Conservation (phyloP, 116 monocot species). For the Papilionanthe hybrid region DNA sequence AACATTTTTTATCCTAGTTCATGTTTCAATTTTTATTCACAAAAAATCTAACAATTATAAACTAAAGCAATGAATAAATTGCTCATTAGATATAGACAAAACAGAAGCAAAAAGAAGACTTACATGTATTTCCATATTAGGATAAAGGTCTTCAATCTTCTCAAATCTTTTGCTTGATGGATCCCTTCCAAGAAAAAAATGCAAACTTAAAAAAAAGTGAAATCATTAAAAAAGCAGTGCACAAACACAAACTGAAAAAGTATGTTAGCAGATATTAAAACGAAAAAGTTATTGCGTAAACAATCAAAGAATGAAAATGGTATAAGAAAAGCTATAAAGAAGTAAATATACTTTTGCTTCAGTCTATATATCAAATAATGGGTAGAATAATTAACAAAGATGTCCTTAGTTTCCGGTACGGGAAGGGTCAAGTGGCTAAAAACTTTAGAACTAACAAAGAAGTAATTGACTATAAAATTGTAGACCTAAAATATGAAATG, state of each 20-base stretch:
- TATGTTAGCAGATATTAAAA: neutral
- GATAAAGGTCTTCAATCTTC: slow-evolving; percentile 50
- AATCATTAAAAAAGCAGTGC: neutral
- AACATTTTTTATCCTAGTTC: no score
- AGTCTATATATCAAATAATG: no score
- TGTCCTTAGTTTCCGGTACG: no score
- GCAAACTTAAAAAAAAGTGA: neutral
- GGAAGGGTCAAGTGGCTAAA: no score
- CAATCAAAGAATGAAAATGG: neutral
- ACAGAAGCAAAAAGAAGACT: slow-evolving; percentile 5
- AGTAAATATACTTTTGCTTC: no score
- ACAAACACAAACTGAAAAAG: neutral
- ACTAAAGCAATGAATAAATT: neutral
- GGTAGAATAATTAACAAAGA: no score
- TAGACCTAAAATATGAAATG: no score
- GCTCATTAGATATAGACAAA: neutral
- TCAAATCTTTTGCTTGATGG: slow-evolving; percentile 22
- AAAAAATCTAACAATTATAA: neutral
- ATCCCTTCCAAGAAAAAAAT: slow-evolving; percentile 29
- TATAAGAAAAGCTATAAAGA: no score
- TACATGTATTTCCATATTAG: slow-evolving; percentile 62
- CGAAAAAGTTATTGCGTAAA: neutral
- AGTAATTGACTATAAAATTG: no score
- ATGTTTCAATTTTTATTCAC: no score
- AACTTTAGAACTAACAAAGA: no score